phyloP scores from a whole-genome alignment of 495 filamentous ascomycete genomes.

The Tuber calosporum region DNA sequence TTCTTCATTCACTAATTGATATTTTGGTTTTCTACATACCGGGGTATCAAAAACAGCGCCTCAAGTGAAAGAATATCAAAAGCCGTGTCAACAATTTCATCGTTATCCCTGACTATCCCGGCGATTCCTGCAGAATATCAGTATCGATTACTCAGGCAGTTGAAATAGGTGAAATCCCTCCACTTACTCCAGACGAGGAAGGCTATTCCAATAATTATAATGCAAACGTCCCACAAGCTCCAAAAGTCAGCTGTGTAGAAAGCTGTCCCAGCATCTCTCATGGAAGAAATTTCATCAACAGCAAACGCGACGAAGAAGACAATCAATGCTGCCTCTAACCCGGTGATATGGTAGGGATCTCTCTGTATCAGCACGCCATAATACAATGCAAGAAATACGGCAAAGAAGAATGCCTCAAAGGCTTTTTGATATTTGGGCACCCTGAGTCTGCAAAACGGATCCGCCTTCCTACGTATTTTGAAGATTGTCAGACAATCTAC shows the following conservation, averaged over 20 bases:
- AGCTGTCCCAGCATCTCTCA: constrained; percentile 69
- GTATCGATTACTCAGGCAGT: constrained; percentile 2
- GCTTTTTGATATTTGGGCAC: constrained; percentile 88
- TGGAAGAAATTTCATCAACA: constrained; percentile 77
- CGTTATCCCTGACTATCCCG: constrained; percentile 58
- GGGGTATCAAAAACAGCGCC: constrained; percentile 81
- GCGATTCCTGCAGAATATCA: constrained; percentile 53
- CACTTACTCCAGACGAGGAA: constrained; percentile 66
- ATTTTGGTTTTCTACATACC: constrained; percentile 43
- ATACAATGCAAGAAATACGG: constrained; percentile 71
- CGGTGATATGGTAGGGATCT: constrained; percentile 48
- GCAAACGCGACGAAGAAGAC: constrained; percentile 77
- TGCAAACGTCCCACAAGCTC: constrained; percentile 80
- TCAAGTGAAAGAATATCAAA: constrained; percentile 87
- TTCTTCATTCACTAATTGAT: constrained; percentile 13
- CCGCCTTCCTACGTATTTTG: constrained; percentile 51
- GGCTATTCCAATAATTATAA: constrained; percentile 68
- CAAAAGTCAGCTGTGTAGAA: constrained; percentile 87
- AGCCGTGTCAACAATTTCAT: constrained; percentile 61
- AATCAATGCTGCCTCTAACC: constrained; percentile 52
- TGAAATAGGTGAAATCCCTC: constrained; percentile 8
- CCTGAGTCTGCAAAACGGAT: constrained; percentile 74
- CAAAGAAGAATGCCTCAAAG: constrained; percentile 83
- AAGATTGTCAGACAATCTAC: background rate
- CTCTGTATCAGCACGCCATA: constrained; percentile 70